These are phyloP conservation scores for Rosellinia necatrix DNA, from an alignment of 2,329 filamentous ascomycete species.

Conservation along the genomic window DNA sequence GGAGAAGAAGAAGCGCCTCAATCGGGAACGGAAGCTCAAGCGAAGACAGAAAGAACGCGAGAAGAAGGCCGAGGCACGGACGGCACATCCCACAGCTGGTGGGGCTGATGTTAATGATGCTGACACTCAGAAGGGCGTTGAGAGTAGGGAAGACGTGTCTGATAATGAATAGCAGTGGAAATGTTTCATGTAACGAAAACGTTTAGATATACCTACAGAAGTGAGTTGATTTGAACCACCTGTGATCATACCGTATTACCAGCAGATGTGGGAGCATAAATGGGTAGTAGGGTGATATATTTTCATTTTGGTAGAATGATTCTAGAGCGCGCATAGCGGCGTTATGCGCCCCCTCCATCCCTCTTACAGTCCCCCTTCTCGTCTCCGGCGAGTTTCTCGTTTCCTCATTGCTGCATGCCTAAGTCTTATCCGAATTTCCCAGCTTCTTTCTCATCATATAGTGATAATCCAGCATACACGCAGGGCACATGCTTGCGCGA, in stretches of 20 bases:
- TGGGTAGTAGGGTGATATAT: neutral
- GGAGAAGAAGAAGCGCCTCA: slow-evolving; percentile 67
- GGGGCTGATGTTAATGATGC: slow-evolving; percentile 1
- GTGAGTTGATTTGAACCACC: too few relatives aligned
- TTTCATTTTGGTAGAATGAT: slow-evolving; percentile 9
- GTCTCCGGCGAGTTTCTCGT: slow-evolving; percentile 20
- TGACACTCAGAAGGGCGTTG: neutral
- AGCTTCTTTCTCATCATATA: slow-evolving; percentile 17
- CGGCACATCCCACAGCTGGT: slow-evolving; percentile 30
- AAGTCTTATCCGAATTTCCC: slow-evolving; percentile 16
- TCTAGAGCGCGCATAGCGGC: slow-evolving; percentile 7
- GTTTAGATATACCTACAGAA: neutral
- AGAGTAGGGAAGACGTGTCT: neutral
- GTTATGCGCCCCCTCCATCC: neutral
- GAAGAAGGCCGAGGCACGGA: slow-evolving; percentile 49
- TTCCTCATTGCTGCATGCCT: slow-evolving; percentile 17
- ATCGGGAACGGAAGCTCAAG: slow-evolving; percentile 64
- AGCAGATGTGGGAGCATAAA: too few relatives aligned
- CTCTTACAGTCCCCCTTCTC: neutral
- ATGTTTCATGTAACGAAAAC: too few relatives aligned
- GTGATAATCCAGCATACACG: slow-evolving; percentile 15
- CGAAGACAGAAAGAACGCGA: slow-evolving; percentile 61
- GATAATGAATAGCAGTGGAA: neutral
- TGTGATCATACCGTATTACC: too few relatives aligned
- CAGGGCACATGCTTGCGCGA: slow-evolving; percentile 2